These are phyloP conservation scores for Erucastrum elatum DNA, from an alignment of 345 rosid species.

Conservation along the genomic window DNA sequence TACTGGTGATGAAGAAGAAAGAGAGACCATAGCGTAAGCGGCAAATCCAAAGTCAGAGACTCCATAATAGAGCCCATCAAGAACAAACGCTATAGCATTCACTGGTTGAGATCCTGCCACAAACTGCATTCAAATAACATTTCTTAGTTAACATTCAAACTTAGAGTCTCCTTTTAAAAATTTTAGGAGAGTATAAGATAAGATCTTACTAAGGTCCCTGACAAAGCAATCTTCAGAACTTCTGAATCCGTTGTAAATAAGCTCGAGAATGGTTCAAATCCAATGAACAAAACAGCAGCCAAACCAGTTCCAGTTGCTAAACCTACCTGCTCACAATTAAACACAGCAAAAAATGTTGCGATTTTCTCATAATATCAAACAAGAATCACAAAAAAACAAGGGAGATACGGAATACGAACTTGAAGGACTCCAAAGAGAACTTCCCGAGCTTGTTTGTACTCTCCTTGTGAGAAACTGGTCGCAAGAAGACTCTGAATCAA, in stretches of 20 bases:
- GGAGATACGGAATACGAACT: slow-evolving; percentile 41
- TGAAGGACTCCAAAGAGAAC: slow-evolving; percentile 64
- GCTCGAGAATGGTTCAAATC: slow-evolving; percentile 70
- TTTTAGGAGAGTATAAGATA: neutral
- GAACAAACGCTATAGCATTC: slow-evolving; percentile 85
- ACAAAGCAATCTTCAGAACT: slow-evolving; percentile 73
- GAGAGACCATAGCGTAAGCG: slow-evolving; percentile 80
- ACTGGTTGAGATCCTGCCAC: slow-evolving; percentile 94
- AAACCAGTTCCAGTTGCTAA: slow-evolving; percentile 69
- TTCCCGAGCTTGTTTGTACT: slow-evolving; percentile 64
- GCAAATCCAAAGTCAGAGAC: slow-evolving; percentile 93
- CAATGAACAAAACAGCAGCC: slow-evolving; percentile 63
- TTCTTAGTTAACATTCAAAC: neutral
- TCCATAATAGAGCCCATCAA: slow-evolving; percentile 92
- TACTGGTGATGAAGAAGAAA: slow-evolving; percentile 8
- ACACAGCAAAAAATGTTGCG: neutral
- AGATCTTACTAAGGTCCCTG: slow-evolving; percentile 72
- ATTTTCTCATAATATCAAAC: neutral
- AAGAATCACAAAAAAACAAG: neutral
- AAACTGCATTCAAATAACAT: slow-evolving; percentile 52
- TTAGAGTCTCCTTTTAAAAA: neutral
- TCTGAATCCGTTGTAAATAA: slow-evolving; percentile 75
- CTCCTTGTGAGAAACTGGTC: slow-evolving; percentile 64
- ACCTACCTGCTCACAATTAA: slow-evolving; percentile 63
- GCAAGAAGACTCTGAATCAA: slow-evolving; percentile 82